These are phyloP conservation scores for Telopea speciosissima DNA, from an alignment of 177 flowering plant genomes.

Conservation along the genomic window DNA sequence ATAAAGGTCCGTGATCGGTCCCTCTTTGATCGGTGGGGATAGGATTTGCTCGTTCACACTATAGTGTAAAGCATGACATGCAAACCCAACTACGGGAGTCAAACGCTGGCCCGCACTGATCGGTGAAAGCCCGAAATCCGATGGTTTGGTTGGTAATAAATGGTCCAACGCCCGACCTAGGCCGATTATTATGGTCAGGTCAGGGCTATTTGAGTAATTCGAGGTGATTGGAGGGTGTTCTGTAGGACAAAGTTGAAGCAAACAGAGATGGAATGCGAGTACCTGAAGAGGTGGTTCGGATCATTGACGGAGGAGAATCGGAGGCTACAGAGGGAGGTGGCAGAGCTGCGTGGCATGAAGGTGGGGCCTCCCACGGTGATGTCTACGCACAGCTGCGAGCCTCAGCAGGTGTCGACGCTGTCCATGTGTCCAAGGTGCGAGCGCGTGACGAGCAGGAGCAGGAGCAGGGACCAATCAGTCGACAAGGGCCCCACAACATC, in stretches of 20 bases:
- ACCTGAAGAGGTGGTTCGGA: conserved; percentile 79
- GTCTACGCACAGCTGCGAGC: conserved; percentile 41
- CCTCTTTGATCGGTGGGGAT: too few relatives aligned
- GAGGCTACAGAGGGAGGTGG: conserved; percentile 71
- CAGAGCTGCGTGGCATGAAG: conserved; percentile 67
- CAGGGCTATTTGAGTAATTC: background rate
- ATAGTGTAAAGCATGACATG: too few relatives aligned
- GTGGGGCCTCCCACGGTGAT: conserved; percentile 55
- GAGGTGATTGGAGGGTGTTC: too few relatives aligned
- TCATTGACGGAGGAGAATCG: conserved; percentile 76
- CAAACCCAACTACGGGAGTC: too few relatives aligned
- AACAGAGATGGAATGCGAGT: conserved; percentile 87
- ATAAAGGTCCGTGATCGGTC: too few relatives aligned
- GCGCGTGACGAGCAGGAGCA: conserved; percentile 58
- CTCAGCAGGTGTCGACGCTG: conserved; percentile 50
- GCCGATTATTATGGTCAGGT: too few relatives aligned
- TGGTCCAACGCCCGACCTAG: too few relatives aligned
- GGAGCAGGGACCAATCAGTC: conserved; percentile 19
- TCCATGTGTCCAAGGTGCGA: conserved; percentile 85
- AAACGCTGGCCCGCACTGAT: too few relatives aligned
- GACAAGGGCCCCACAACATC: conserved; percentile 23
- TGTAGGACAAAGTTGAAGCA: conserved; percentile 88
- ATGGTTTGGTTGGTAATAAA: too few relatives aligned
- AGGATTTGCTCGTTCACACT: too few relatives aligned
- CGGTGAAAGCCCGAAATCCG: too few relatives aligned